These are phyloP conservation scores for Pyricularia grisea DNA, from an alignment of 2,329 filamentous ascomycete genomes.

Conservation along the genomic window DNA sequence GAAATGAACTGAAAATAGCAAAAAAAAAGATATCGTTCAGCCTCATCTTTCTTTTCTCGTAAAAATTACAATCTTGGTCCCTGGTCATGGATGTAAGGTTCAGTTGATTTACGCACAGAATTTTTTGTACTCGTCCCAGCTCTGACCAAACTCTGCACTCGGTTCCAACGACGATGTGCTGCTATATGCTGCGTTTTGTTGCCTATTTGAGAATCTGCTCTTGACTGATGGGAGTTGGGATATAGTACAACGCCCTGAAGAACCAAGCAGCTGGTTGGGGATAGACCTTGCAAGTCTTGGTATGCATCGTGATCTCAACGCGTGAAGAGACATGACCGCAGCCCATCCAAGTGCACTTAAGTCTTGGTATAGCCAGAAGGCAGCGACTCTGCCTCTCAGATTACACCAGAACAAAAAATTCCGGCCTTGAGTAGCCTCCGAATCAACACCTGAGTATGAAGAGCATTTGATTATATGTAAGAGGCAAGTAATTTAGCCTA, in stretches of 20 bases:
- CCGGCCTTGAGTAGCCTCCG: not conserved
- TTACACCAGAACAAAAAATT: not conserved
- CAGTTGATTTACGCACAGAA: constrained; percentile 22
- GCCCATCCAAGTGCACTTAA: not conserved
- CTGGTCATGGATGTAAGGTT: not conserved
- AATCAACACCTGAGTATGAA: not conserved
- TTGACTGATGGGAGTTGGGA: not conserved
- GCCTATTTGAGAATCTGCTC: not conserved
- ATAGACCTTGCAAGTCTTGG: not conserved
- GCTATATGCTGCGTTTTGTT: not conserved
- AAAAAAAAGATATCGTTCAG: not conserved
- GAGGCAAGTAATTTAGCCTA: not conserved
- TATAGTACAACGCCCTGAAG: not conserved
- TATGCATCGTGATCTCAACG: not conserved
- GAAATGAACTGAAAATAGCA: constrained; percentile 17
- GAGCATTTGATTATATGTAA: not conserved
- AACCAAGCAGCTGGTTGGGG: not conserved
- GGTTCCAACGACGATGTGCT: not conserved
- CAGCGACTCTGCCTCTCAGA: not conserved
- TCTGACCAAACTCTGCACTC: constrained; percentile 4
- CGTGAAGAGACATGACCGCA: not conserved
- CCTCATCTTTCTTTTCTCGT: not conserved
- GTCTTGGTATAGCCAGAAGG: not conserved
- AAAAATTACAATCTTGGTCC: not conserved
- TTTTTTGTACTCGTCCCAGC: constrained; percentile 32